Evolutionary conservation across 768 basidiomycete genomes (phyloP), one percentile per base, ranked within the genome.

Genomic region (Mycena venus): DNA sequence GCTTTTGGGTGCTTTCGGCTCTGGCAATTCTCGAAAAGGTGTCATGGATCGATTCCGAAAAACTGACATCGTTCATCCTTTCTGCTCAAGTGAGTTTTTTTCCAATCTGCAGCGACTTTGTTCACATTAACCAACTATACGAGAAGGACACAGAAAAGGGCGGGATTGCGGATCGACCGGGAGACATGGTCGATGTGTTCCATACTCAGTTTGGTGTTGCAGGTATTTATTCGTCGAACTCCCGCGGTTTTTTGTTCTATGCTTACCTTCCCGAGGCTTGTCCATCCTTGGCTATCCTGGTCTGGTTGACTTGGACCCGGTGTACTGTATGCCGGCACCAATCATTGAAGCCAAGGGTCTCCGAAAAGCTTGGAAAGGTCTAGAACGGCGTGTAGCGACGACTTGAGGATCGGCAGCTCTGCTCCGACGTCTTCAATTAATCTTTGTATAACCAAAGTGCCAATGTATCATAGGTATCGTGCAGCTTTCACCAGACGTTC

Each of bases 141-240:
- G 64, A 36, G 34, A 85, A 99, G 93, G 98, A 99, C 79, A 85
- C 89, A 0, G 97, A 99, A 76, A 90, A 86, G 7, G 98, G 98
- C 4, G 98, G 98, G 0, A 98, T 99, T 31, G 94, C 97, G 0
- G 98, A 99, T 82, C 86, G 98, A 53, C 95, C 96, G 0, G 97
- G 95, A 0, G 92, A 99, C 81, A 93, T 97, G 90, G 92, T 92
- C 2, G 98, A 99, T 79, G 97, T 99, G n/a, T 99, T 98, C 83
- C 98, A 99, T 79, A 99, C 98, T 0, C 83, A 88, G 14, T 99
- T 99, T 76, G 98, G 98, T 1, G 85, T 99, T 2, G 96, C 96
- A 73, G 97, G 96, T 89, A 78, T 0, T 31, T 8, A 36, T 14
- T 82, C 76, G 59, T 63, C 29, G 27, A 31, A 49, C 66, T n/a